Conservation (phyloP, 495 filamentous ascomycete genomes). For the Daldinia grandis region DNA sequence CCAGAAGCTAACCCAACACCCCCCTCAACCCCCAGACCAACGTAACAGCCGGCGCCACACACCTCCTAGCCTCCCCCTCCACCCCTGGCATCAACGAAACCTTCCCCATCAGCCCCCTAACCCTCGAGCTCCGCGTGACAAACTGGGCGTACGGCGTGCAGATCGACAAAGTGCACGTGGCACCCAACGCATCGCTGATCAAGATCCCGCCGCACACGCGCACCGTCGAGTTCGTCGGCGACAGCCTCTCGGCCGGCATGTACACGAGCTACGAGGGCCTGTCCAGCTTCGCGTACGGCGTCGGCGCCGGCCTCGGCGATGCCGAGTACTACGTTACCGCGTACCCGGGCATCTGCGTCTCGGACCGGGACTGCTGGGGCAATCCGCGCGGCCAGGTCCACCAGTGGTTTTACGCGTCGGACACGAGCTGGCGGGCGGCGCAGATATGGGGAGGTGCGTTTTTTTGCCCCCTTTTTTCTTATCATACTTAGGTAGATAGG, state of each 20-base stretch:
- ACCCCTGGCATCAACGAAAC: constrained; percentile 54
- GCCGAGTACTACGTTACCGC: constrained; percentile 70
- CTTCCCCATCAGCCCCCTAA: constrained; percentile 52
- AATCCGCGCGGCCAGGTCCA: constrained; percentile 63
- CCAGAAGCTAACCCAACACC: neutral
- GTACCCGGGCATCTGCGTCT: constrained; percentile 68
- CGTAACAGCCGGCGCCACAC: constrained; percentile 66
- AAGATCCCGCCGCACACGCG: constrained; percentile 60
- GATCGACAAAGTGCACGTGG: constrained; percentile 64
- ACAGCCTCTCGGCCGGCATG: constrained; percentile 64
- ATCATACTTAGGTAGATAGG: no score
- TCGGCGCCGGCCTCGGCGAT: constrained; percentile 68
- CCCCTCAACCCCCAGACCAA: constrained; percentile 54
- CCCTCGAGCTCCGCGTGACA: constrained; percentile 66
- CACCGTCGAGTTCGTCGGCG: constrained; percentile 73
- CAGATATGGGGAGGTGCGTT: constrained; percentile 59
- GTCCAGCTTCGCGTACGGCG: constrained; percentile 66
- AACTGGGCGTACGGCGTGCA: constrained; percentile 75
- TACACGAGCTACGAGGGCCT: constrained; percentile 72
- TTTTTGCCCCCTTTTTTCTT: no score
- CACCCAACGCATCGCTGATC: constrained; percentile 56
- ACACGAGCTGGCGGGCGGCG: constrained; percentile 62
- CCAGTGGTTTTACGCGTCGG: constrained; percentile 73
- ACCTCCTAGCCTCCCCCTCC: constrained; percentile 62
- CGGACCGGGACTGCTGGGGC: constrained; percentile 67